Evolutionary conservation across 2,329 filamentous ascomycete genomes (phyloP).

Genomic region (Calonectria honghensis): DNA sequence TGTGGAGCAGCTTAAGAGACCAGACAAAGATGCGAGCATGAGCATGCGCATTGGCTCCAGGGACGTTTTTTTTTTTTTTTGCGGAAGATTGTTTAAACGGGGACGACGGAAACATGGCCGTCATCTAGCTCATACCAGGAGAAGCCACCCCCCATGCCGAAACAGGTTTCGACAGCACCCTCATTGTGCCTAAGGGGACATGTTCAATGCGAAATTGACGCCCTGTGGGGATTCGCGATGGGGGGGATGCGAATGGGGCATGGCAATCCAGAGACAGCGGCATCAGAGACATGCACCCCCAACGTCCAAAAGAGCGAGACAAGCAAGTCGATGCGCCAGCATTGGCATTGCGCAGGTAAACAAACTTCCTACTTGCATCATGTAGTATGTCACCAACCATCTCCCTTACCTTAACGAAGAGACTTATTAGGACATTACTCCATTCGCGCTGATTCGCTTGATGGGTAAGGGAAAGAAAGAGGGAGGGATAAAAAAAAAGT

Average conservation of each 20-base stretch:
- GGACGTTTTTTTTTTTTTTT: not conserved
- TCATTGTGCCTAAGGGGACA: constrained; percentile 18
- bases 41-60: constrained; percentile 6
- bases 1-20: constrained; percentile 22
- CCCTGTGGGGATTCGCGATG: constrained; percentile 3
- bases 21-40: constrained; percentile 27
- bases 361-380: constrained; percentile 28
- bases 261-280: constrained; percentile 2
- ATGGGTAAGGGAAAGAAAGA: not conserved
- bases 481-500: constrained; percentile 10
- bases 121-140: constrained; percentile 33
- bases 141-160: constrained; percentile 33
- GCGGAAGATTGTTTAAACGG: constrained; percentile 22
- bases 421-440: not conserved
- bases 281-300: constrained; percentile 19
- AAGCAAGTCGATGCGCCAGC: constrained; percentile 32
- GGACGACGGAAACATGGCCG: constrained; percentile 15
- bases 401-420: constrained; percentile 22
- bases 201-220: constrained; percentile 17
- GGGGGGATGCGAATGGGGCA: not conserved
- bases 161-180: constrained; percentile 31
- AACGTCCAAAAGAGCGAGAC: constrained; percentile 13
- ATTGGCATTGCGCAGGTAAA: not conserved
- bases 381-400: constrained; percentile 10
- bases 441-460: not conserved